phyloP scores from a whole-genome alignment of 139 green algal species.

The Picochlorum sp. region DNA sequence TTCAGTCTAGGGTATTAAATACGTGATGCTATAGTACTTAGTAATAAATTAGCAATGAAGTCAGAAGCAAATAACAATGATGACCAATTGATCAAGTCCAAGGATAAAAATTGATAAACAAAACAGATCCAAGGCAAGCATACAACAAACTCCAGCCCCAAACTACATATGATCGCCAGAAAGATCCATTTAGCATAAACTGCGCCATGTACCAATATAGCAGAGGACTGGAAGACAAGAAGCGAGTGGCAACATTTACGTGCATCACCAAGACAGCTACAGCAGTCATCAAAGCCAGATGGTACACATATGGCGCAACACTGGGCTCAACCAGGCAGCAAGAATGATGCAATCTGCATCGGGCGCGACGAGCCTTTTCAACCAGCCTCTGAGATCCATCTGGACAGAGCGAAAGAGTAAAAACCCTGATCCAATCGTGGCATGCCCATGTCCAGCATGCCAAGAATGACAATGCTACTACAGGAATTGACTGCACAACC shows the following conservation, averaged over 20 bases:
- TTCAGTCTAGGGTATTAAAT: too few species aligned
- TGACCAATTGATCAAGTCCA: slow-evolving; percentile 44
- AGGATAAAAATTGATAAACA: slow-evolving; percentile 70
- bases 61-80: neutral
- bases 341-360: neutral
- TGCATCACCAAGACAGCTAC: slow-evolving; percentile 63
- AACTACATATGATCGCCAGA: neutral
- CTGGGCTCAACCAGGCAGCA: neutral
- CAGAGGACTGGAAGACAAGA: slow-evolving; percentile 62
- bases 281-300: slow-evolving; percentile 53
- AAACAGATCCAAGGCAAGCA: slow-evolving; percentile 34
- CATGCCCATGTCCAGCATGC: slow-evolving; percentile 12
- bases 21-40: neutral
- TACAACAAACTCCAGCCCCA: slow-evolving; percentile 55
- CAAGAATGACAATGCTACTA: slow-evolving; percentile 9
- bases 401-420: slow-evolving; percentile 4
- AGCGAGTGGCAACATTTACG: slow-evolving; percentile 66
- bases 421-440: slow-evolving; percentile 11
- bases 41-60: neutral
- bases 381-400: neutral
- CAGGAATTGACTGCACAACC: slow-evolving; percentile 10
- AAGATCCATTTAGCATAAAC: neutral
- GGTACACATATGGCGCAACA: slow-evolving; percentile 50
- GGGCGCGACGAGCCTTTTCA: neutral
- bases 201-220: slow-evolving; percentile 66